A percentile compares a stretch with the other conserved stretches of the same genome.
phyloP scores from a whole-genome alignment of 1,284 basidiomycete genomes.

The Sutorius eximius region DNA sequence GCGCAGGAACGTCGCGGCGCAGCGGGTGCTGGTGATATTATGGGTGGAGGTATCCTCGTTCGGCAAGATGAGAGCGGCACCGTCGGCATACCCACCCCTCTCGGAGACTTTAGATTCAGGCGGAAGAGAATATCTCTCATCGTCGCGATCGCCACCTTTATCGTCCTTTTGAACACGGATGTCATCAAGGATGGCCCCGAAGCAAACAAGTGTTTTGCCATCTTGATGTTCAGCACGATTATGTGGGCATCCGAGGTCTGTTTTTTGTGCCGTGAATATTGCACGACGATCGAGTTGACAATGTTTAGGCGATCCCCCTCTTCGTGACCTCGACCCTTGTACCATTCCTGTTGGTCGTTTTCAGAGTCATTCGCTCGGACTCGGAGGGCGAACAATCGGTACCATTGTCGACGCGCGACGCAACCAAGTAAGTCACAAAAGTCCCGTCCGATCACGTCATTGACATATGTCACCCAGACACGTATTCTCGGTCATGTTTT shows the following conservation, averaged over 20 bases:
- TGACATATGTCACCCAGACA: slow-evolving; percentile 44
- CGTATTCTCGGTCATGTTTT: slow-evolving; percentile 80
- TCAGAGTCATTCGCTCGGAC: slow-evolving; percentile 71
- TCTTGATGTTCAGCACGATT: slow-evolving; percentile 89
- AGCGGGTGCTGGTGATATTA: slow-evolving; percentile 41
- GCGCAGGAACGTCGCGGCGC: slow-evolving; percentile 78
- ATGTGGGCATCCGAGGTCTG: slow-evolving; percentile 95
- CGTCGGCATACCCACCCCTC: slow-evolving; percentile 58
- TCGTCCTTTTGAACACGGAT: slow-evolving; percentile 58
- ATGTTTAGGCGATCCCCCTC: slow-evolving; percentile 84
- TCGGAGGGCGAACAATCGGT: slow-evolving; percentile 46
- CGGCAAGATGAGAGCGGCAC: slow-evolving; percentile 52
- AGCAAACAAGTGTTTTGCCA: slow-evolving; percentile 90
- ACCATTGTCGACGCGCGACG: slow-evolving; percentile 65
- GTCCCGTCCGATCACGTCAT: not conserved
- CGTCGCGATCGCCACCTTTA: slow-evolving; percentile 59
- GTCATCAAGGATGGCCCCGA: slow-evolving; percentile 62
- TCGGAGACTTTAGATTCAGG: slow-evolving; percentile 66
- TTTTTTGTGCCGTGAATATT: not conserved
- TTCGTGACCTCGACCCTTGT: slow-evolving; percentile 94
- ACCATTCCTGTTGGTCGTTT: slow-evolving; percentile 85
- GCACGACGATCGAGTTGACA: slow-evolving; percentile 8
- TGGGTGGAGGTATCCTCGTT: slow-evolving; percentile 52
- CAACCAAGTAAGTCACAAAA: slow-evolving; percentile 69
- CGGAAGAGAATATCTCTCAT: slow-evolving; percentile 60